phyloP scores from a whole-genome alignment of 2,329 filamentous ascomycete species.

The Ophiostoma ips region DNA sequence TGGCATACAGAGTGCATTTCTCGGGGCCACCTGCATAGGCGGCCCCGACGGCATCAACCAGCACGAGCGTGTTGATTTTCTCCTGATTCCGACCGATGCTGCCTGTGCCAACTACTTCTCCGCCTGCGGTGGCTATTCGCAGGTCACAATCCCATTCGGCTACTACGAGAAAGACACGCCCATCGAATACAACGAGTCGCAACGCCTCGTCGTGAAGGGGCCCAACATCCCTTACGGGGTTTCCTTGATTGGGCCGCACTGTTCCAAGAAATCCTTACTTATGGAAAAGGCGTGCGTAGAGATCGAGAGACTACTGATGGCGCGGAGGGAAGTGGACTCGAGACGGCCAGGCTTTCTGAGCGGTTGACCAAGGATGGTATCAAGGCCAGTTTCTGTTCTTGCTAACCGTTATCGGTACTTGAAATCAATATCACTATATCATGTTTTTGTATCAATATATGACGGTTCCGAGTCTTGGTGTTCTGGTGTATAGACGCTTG shows the following conservation, averaged over 20 bases:
- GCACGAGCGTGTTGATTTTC: conserved; percentile 35
- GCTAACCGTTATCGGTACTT: too few species aligned
- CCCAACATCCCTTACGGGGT: conserved; percentile 26
- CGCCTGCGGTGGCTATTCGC: conserved; percentile 43
- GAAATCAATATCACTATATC: too few species aligned
- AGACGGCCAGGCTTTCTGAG: too few species aligned
- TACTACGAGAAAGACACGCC: conserved; percentile 36
- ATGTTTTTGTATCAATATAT: too few species aligned
- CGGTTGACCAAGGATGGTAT: too few species aligned
- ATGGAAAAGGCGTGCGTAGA: too few species aligned
- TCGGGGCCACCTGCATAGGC: not conserved
- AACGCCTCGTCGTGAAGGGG: conserved; percentile 35
- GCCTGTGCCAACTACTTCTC: conserved; percentile 42
- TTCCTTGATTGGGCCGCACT: not conserved
- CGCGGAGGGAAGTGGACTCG: not conserved
- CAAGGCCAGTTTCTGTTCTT: too few species aligned
- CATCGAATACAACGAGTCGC: conserved; percentile 27
- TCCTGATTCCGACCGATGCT: conserved; percentile 41
- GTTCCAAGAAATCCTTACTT: too few species aligned
- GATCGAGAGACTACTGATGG: not conserved
- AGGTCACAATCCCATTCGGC: conserved; percentile 50
- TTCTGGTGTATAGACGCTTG: too few species aligned
- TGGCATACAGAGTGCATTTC: conserved; percentile 38
- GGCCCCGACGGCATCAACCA: conserved; percentile 25
- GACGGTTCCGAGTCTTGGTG: too few species aligned